phyloP scores from a whole-genome alignment of 192 early-diverging fungal genomes.

The Coemansia asiatica region DNA sequence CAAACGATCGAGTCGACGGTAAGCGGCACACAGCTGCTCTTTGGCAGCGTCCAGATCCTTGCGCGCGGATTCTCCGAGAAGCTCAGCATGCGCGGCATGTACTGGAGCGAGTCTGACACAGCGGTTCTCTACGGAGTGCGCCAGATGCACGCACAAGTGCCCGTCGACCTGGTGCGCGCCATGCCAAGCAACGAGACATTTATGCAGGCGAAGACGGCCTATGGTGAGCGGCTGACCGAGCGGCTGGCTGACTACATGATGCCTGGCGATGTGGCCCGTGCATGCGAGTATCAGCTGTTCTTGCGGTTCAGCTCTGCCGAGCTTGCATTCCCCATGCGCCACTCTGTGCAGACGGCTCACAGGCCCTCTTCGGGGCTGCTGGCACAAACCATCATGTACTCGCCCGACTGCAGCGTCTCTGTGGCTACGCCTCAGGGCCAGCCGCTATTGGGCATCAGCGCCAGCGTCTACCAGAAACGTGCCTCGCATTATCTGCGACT shows the following conservation, averaged over 20 bases:
- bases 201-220: conserved; percentile 17
- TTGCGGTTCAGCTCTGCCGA: conserved; percentile 10
- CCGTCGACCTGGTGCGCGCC: conserved; percentile 22
- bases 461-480: conserved; percentile 12
- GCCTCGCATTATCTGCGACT: conserved; percentile 25
- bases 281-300: conserved; percentile 43
- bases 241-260: conserved; percentile 18
- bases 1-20: background rate
- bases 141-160: conserved; percentile 21
- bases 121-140: conserved; percentile 24
- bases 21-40: conserved; percentile 13
- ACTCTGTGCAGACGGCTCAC: background rate
- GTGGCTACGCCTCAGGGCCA: conserved; percentile 14
- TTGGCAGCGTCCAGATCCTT: conserved; percentile 16
- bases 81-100: conserved; percentile 29
- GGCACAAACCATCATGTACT: conserved; percentile 23
- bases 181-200: conserved; percentile 26
- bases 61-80: background rate
- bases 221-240: conserved; percentile 12
- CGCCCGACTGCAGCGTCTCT: conserved; percentile 18
- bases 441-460: conserved; percentile 13
- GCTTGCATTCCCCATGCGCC: background rate
- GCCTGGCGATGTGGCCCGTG: conserved; percentile 18
- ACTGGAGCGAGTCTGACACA: conserved; percentile 26
- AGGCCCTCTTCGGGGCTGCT: conserved; percentile 3